A percentile compares a stretch with the other conserved stretches of the same genome.
Conservation (phyloP, 176 grass and related monocot species). For the Carex littledalei region DNA sequence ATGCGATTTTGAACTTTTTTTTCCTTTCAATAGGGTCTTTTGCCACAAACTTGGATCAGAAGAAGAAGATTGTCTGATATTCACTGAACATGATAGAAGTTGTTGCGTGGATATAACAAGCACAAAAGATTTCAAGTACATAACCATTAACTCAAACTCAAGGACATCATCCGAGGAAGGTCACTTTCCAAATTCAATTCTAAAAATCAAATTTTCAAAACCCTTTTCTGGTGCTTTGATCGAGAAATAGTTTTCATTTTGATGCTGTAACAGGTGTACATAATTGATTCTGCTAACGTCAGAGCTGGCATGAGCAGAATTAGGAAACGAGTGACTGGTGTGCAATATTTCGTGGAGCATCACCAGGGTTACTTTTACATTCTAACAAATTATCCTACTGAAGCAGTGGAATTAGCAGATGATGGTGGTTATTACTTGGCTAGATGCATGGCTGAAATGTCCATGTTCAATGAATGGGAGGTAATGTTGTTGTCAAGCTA, state of each 20-base stretch:
- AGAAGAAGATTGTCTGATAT: conserved; percentile 40
- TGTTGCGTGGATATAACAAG: conserved; percentile 80
- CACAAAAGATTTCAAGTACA: conserved; percentile 95
- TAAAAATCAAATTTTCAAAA: background rate
- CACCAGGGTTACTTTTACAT: conserved; percentile 93
- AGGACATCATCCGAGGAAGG: conserved; percentile 96
- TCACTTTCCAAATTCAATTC: conserved; percentile 35
- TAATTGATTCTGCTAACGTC: conserved; percentile 57
- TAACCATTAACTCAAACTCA: conserved; percentile 83
- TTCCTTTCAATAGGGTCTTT: conserved; percentile 55
- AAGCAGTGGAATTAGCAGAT: conserved; percentile 29
- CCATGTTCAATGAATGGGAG: conserved; percentile 69
- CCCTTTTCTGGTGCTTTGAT: background rate
- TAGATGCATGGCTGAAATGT: conserved; percentile 66
- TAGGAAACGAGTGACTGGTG: conserved; percentile 55
- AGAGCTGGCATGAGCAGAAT: conserved; percentile 61
- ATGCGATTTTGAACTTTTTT: background rate
- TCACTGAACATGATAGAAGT: conserved; percentile 69
- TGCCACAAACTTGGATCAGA: conserved; percentile 58
- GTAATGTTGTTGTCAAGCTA: conserved; percentile 24
- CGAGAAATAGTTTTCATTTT: conserved; percentile 32
- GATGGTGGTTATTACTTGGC: conserved; percentile 66
- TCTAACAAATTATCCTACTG: conserved; percentile 71
- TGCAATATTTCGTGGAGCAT: conserved; percentile 96
- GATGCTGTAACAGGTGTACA: conserved; percentile 65